Base-by-base conservation (phyloP, 108 stramenopile genomes). In the Pseudonitzschia multistriata region DNA sequence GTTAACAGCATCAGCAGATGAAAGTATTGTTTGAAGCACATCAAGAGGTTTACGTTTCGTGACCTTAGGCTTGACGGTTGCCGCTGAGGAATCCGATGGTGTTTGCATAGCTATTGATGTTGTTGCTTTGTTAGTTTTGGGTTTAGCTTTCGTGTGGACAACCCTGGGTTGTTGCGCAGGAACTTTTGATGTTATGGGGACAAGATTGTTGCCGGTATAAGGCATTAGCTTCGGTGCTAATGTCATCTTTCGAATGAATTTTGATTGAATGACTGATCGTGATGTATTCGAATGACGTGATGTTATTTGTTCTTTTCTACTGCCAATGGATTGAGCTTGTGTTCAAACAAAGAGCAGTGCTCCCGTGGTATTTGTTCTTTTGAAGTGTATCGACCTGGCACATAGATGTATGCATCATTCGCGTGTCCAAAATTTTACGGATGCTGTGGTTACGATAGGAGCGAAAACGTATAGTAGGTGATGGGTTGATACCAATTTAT, bases 101-200 rank as follows among this genome's bases (percentile, higher is more conserved):
- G 27, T 55, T 30, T 55, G 22, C 29, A 55, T 55, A 14, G 22
- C 27, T n/a, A 55, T 55, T 30, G 29, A 25, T 59, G 31, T 33
- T 35, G 57, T 10, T 35, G 3, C 34, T 33, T 13, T 33, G 22
- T 24, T 52, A 14, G n/a, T 59, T 30, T 59, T 59, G 10, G 33
- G 19, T 59, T 59, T 59, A 13, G 57, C 57, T 59, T 59, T 59
- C 57, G 57, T 59, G 19, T 59, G 57, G 2, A 36, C n/a, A 30
- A 52, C 21, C 10, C 34, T 30, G 17, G 34, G 11, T 35, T 33
- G 57, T 59, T 59, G 57, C 17, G 13, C 34, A 25, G 57, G 57
- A 30, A 10, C 34, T 33, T 59, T 33, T 35, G 34, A 59, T 33
- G 57, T 59, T 59, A 59, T 33, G 34, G 57, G 57, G 21, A 59